Evolutionary conservation across 73 alveolate species (phyloP), one percentile per base, ranked within the genome.

Genomic region (Breviolum minutum): DNA sequence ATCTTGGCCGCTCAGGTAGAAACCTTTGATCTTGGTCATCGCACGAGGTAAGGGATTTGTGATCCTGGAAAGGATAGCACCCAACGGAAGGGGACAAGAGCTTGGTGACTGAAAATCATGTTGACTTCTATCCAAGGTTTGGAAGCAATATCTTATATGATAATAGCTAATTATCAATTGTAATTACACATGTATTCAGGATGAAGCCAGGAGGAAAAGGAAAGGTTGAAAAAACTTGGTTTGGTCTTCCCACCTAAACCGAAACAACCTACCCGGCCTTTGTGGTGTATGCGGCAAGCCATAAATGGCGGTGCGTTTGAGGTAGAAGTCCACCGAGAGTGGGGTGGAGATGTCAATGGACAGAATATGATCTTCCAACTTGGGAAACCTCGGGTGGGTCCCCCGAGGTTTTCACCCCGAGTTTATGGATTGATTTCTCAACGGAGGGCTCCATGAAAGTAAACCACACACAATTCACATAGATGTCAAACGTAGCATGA

Each of bases 261-360:
- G 54, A 19, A 73, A 24, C 82, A 77, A 27, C 64, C 20, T 13
- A 4, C 69, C 90, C 71, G 27, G n/a, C 92, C 92, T 83, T 64
- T 87, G 66, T n/a, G 95, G 95, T 68, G 95, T 87, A 27, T 87
- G 95, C 68, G 82, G 95, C 77, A 87, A 66, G 48, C 95, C 95
- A 19, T 87, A 87, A 81, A 64, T 87, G 95, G 95, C 77, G 63
- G 81, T 63, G 64, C 95, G 95, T 81, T 87, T 62, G 64, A 87
- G 95, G 22, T 87, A 87, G 95, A 63, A 64, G 64, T 87, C 82
- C 80, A 87, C 81, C 32, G 95, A 87, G 68, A 87, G 24, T 0
- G 95, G 95, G 30, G 95, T 87, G 30, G 95, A 87, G 22, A 87
- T 66, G 40, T 87, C 95, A 63, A 87, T 87, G 95, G 32, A 63